phyloP scores from a whole-genome alignment of 441 rosid genomes.

The Capsella rubella region DNA sequence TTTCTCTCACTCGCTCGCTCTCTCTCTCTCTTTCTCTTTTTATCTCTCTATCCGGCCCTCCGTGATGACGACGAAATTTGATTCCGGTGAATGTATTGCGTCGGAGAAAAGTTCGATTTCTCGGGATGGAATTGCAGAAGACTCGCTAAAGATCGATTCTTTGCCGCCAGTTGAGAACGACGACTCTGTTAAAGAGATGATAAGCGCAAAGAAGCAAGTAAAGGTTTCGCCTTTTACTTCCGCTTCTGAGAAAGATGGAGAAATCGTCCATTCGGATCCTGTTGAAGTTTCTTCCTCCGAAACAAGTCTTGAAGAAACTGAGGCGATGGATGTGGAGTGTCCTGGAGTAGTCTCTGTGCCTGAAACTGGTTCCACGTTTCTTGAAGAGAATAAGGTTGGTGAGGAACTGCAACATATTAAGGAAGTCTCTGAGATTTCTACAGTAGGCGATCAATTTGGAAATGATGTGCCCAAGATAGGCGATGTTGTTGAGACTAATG shows the following conservation, averaged over 20 bases:
- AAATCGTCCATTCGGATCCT: constrained; percentile 21
- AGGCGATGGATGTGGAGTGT: constrained; percentile 30
- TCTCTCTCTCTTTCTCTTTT: constrained; percentile 1
- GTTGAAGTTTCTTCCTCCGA: constrained; percentile 36
- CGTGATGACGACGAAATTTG: constrained; percentile 34
- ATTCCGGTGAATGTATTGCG: constrained; percentile 15
- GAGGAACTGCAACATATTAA: constrained; percentile 27
- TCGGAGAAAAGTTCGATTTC: neutral
- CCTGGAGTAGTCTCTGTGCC: constrained; percentile 24
- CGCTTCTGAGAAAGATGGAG: constrained; percentile 37
- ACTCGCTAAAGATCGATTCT: constrained; percentile 33
- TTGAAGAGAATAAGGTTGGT: constrained; percentile 20
- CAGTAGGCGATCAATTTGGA: constrained; percentile 8
- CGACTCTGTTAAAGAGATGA: constrained; percentile 39
- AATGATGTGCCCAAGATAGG: constrained; percentile 30
- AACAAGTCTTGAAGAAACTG: constrained; percentile 35
- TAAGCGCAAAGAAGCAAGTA: constrained; percentile 40
- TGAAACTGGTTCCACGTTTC: constrained; percentile 32
- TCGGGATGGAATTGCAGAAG: neutral
- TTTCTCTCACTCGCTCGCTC: neutral
- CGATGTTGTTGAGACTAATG: constrained; percentile 25
- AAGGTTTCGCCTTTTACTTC: constrained; percentile 39
- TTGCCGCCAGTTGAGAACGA: constrained; percentile 31
- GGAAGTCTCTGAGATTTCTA: constrained; percentile 31
- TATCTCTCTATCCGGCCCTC: neutral